Base-by-base conservation (phyloP, 73 alveolate species). In the Blepharisma stoltei region DNA sequence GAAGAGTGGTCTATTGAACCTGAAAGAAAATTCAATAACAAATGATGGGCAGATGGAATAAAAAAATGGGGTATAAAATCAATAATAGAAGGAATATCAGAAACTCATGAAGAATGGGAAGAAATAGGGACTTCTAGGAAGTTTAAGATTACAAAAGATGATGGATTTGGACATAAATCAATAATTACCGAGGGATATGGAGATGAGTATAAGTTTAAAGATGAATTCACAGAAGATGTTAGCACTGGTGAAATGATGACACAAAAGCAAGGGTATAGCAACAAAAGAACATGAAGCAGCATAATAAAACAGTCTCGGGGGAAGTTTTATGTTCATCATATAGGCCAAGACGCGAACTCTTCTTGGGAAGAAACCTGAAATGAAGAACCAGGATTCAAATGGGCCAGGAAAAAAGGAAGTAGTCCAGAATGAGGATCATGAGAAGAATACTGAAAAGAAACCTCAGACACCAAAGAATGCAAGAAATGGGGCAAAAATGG, bases 51-150 rank as follows among this genome's bases (percentile, higher is more conserved):
- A 9, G 48, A 60, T 8, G 73, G 45, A 9, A 38, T 2, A 25
- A 60, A 60, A 60, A 60, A 5, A 60, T 60, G 73, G 73, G 73
- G 73, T 2, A 25, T 60, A 14, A 60, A 60, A 25, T 14, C 38
- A 20, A 60, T 60, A 20, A 60, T 18, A 14, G 23, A 14, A 60
- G 73, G 45, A 20, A 0, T 14, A 18, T 14, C 73, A 14, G 73
- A 60, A 25, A 14, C 14, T 60, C 18, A 9, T 60, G 73, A 60
- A 60, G 73, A 60, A 25, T 60, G 73, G 73, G 73, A 60, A 25
- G 73, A 60, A 60, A 60, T 14, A 60, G 45, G 45, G 11, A 4
- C 14, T 60, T 20, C 49, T 60, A 60, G 23, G 5, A 60, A 38
- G 23, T 20, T 25, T 14, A 38, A 8, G 18, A 60, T 14, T 14